Evolutionary conservation across 2,329 filamentous ascomycete species (phyloP).

Genomic region (Botrytis cinerea): DNA sequence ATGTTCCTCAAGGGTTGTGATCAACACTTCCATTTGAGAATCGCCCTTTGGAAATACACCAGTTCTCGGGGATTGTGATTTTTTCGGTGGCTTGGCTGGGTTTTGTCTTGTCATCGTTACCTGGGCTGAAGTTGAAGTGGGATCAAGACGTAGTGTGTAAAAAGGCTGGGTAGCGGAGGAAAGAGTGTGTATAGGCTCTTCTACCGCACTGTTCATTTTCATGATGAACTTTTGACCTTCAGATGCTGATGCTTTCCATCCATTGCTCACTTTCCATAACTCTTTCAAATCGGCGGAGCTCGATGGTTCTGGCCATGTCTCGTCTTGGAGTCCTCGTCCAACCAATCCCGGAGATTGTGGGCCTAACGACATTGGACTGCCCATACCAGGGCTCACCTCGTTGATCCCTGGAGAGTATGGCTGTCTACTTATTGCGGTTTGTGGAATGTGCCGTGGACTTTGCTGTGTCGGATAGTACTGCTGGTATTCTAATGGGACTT

Average conservation of each 20-base stretch:
- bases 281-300: conserved; percentile 61
- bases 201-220: conserved; percentile 55
- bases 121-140: conserved; percentile 63
- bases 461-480: conserved; percentile 68
- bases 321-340: conserved; percentile 38
- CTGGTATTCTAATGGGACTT: conserved; percentile 65
- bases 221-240: conserved; percentile 63
- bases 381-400: conserved; percentile 37
- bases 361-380: conserved; percentile 36
- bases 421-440: conserved; percentile 64
- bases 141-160: conserved; percentile 65
- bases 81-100: conserved; percentile 52
- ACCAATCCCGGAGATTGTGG: conserved; percentile 35
- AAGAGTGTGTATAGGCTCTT: conserved; percentile 67
- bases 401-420: conserved; percentile 52
- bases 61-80: conserved; percentile 31
- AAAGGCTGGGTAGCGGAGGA: conserved; percentile 64
- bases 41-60: conserved; percentile 33
- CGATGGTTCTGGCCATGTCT: conserved; percentile 38
- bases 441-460: conserved; percentile 64
- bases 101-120: conserved; percentile 61
- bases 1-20: conserved; percentile 59
- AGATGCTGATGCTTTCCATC: conserved; percentile 62
- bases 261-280: conserved; percentile 70
- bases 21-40: conserved; percentile 50